Conservation (phyloP, 805 yeast genomes). For the Kregervanrija delftensis region DNA sequence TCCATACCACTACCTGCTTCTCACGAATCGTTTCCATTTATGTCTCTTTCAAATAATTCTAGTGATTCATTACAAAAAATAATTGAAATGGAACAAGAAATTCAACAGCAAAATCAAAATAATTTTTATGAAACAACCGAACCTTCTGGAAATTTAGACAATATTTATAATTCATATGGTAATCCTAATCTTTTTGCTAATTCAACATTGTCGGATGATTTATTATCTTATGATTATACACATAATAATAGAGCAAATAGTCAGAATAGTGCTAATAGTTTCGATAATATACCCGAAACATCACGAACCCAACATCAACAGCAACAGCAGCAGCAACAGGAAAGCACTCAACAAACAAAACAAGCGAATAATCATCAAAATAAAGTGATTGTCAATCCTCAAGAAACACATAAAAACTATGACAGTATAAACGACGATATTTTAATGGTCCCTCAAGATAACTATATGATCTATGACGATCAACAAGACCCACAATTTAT, state of each 20-base stretch:
- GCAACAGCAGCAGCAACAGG: neutral
- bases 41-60: constrained; percentile 19
- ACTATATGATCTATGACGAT: constrained; percentile 20
- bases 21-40: constrained; percentile 18
- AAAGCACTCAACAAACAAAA: constrained; percentile 1
- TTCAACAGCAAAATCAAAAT: constrained; percentile 3
- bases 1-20: neutral
- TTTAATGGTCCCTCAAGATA: constrained; percentile 26
- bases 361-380: neutral
- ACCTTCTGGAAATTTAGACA: constrained; percentile 10
- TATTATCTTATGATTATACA: constrained; percentile 12
- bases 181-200: constrained; percentile 23
- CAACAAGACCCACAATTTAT: constrained; percentile 19
- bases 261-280: neutral
- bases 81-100: constrained; percentile 4
- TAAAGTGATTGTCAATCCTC: constrained; percentile 1
- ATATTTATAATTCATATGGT: constrained; percentile 22
- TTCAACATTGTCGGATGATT: constrained; percentile 20
- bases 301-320: neutral
- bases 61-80: constrained; percentile 19
- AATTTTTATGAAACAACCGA: neutral
- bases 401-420: constrained; percentile 1
- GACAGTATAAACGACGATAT: constrained; percentile 17
- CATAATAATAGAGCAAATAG: neutral
- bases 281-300: neutral